Percentiles rank a stretch among this genome's conserved stretches.
These are phyloP conservation scores for Coprinopsis marcescibilis DNA, from an alignment of 768 basidiomycete species.

Conservation along the genomic window DNA sequence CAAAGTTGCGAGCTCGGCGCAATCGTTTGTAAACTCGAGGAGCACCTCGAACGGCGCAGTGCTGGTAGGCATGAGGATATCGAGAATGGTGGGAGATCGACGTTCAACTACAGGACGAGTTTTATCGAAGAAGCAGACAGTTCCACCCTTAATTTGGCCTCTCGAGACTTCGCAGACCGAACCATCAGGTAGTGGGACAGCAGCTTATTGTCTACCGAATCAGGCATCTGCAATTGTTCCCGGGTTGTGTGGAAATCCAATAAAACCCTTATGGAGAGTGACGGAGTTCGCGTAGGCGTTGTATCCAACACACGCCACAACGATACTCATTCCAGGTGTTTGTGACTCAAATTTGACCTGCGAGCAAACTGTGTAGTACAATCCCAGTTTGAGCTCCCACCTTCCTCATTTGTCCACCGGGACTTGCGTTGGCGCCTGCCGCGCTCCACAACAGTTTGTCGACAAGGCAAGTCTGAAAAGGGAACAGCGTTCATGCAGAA, in stretches of 20 bases:
- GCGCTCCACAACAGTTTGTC: no score
- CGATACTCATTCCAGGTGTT: no score
- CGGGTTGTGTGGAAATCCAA: slow-evolving; percentile 5
- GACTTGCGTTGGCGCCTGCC: background rate
- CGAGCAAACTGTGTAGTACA: background rate
- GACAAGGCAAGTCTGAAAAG: no score
- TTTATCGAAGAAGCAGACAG: background rate
- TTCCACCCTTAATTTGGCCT: background rate
- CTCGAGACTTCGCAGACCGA: slow-evolving; percentile 7
- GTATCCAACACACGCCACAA: no score
- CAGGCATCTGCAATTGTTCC: slow-evolving; percentile 13
- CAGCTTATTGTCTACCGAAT: slow-evolving; percentile 27
- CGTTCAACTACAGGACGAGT: background rate
- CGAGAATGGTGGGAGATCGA: background rate
- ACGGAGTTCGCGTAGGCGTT: background rate
- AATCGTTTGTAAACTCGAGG: slow-evolving; percentile 48
- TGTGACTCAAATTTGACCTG: no score
- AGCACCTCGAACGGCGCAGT: slow-evolving; percentile 50
- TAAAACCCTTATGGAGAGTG: slow-evolving; percentile 11
- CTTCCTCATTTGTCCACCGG: slow-evolving; percentile 8
- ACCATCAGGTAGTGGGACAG: slow-evolving; percentile 15
- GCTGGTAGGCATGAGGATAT: slow-evolving; percentile 18
- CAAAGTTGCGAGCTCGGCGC: slow-evolving; percentile 30
- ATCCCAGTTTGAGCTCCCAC: slow-evolving; percentile 1
- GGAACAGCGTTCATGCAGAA: no score